Percentiles rank a stretch among this genome's conserved stretches.
Evolutionary conservation across 192 early-diverging fungal genomes (phyloP).

Genomic region (Entomortierella chlamydospora): DNA sequence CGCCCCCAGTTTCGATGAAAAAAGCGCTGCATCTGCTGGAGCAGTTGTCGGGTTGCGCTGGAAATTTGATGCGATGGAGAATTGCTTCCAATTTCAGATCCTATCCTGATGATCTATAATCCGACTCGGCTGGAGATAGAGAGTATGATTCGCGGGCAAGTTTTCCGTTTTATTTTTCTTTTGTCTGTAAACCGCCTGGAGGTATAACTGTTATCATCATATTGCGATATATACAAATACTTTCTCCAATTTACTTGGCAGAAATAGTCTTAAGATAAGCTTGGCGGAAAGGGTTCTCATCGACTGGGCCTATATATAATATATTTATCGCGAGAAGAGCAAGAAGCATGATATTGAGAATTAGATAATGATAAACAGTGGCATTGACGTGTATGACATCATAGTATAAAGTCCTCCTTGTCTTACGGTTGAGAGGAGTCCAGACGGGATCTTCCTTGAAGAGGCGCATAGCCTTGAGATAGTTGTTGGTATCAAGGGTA

Average conservation of each 20-base stretch:
- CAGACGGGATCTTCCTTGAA: constrained; percentile 88
- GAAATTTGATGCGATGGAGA: neutral
- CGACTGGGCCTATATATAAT: constrained; percentile 62
- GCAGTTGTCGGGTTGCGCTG: constrained; percentile 22
- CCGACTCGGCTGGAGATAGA: too few relatives aligned
- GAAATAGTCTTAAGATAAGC: constrained; percentile 59
- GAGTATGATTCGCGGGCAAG: neutral
- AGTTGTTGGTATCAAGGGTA: constrained; percentile 88
- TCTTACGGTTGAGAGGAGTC: constrained; percentile 80
- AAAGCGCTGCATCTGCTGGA: constrained; percentile 7
- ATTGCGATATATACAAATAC: too few relatives aligned
- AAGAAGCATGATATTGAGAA: neutral
- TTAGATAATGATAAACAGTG: too few relatives aligned
- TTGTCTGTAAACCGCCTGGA: neutral
- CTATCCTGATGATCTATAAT: neutral
- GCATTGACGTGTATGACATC: too few relatives aligned
- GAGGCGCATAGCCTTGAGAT: constrained; percentile 87
- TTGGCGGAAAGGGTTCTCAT: constrained; percentile 65
- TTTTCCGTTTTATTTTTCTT: neutral
- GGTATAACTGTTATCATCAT: neutral
- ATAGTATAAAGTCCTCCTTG: neutral
- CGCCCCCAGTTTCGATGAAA: neutral
- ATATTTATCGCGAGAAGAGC: too few relatives aligned
- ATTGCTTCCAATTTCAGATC: neutral
- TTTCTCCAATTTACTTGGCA: constrained; percentile 17